Percentiles rank a stretch among this genome's conserved stretches.
phyloP scores from a whole-genome alignment of 2,329 filamentous ascomycete genomes.

The Fusarium tanahbumbuense region DNA sequence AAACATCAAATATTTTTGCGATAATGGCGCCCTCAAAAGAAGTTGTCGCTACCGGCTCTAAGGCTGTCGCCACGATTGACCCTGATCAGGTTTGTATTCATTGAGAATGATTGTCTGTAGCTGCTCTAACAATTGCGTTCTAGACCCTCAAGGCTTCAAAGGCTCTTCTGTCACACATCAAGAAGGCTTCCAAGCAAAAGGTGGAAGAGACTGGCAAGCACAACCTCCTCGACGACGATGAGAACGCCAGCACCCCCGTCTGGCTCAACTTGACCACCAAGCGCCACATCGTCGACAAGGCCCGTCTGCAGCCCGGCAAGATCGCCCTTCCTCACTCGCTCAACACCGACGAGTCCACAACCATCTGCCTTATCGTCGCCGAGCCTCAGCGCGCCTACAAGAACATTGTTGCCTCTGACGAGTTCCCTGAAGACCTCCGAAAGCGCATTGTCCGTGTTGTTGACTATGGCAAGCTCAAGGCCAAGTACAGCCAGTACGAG shows the following conservation, averaged over 20 bases:
- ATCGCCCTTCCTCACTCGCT: conserved; percentile 82
- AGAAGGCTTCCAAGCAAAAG: conserved; percentile 64
- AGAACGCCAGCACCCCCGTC: conserved; percentile 63
- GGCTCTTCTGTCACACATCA: conserved; percentile 71
- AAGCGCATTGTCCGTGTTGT: conserved; percentile 80
- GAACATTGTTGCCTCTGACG: conserved; percentile 80
- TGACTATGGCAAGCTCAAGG: conserved; percentile 80
- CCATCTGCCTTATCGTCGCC: conserved; percentile 88
- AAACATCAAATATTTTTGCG: conserved; percentile 35
- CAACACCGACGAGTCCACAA: conserved; percentile 68
- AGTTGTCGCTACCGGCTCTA: conserved; percentile 50
- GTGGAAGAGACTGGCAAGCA: conserved; percentile 62
- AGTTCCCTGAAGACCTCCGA: conserved; percentile 75
- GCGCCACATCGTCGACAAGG: conserved; percentile 76
- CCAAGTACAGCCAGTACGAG: conserved; percentile 91
- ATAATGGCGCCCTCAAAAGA: conserved; percentile 58
- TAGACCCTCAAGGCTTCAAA: conserved; percentile 72
- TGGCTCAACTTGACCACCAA: conserved; percentile 74
- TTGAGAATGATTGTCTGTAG: neutral
- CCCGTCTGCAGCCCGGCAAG: conserved; percentile 84
- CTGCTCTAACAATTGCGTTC: conserved; percentile 13
- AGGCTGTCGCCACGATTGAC: conserved; percentile 52
- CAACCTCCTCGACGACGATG: conserved; percentile 64
- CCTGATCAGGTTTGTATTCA: conserved; percentile 55
- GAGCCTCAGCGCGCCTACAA: conserved; percentile 88